Conservation (phyloP, 2,329 filamentous ascomycete genomes). For the Emergomyces pasteurianus region DNA sequence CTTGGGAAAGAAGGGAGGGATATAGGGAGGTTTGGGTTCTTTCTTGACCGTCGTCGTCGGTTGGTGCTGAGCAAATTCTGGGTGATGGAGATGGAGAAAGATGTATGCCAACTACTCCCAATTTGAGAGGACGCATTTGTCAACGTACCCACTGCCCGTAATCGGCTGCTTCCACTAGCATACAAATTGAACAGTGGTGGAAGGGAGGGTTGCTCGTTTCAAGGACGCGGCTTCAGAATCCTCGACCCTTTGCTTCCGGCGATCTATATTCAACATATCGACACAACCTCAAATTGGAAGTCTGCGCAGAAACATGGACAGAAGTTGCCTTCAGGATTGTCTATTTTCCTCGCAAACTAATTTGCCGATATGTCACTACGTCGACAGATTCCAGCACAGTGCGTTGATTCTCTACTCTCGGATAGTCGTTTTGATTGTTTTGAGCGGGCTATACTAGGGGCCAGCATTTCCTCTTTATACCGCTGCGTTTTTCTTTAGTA, state of each 20-base stretch:
- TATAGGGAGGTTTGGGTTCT: background rate
- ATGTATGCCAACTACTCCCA: background rate
- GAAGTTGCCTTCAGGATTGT: background rate
- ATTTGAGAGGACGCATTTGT: background rate
- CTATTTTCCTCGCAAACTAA: background rate
- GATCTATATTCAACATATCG: background rate
- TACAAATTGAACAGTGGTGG: background rate
- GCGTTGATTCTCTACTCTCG: background rate
- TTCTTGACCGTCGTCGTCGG: background rate
- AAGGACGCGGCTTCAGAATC: background rate
- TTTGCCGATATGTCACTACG: background rate
- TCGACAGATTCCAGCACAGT: background rate
- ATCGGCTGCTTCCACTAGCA: background rate
- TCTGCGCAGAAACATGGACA: background rate
- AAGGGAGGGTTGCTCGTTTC: background rate
- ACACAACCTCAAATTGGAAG: background rate
- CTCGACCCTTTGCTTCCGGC: background rate
- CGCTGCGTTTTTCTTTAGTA: background rate
- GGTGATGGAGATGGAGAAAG: background rate
- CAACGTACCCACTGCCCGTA: background rate
- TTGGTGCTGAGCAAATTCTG: background rate
- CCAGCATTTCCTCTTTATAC: background rate
- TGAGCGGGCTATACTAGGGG: background rate
- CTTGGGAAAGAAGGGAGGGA: background rate
- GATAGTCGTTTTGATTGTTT: background rate